These are phyloP conservation scores for Zygnema circumcarinatum DNA, from an alignment of 139 green algal species.

Conservation along the genomic window DNA sequence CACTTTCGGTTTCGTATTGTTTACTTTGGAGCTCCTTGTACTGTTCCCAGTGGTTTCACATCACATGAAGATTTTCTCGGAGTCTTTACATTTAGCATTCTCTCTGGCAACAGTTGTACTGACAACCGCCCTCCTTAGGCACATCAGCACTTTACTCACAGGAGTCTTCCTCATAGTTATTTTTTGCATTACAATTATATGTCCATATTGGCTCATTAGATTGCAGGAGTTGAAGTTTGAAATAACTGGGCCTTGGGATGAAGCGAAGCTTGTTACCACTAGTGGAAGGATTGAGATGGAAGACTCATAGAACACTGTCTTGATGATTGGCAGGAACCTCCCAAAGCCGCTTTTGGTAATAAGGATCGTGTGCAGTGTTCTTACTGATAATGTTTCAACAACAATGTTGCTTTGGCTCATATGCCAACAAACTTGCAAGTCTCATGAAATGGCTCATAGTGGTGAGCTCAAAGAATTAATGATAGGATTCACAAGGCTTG, in stretches of 20 bases:
- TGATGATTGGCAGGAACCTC: no score
- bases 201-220: conserved; percentile 80
- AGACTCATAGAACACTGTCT: no score
- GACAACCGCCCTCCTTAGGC: conserved; percentile 17
- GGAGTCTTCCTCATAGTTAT: conserved; percentile 37
- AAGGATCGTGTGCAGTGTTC: no score
- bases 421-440: no score
- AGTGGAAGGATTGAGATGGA: not conserved
- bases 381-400: no score
- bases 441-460: no score
- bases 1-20: conserved; percentile 77
- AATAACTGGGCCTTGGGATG: conserved; percentile 70
- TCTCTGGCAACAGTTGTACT: conserved; percentile 14
- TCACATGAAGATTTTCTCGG: not conserved
- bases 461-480: no score
- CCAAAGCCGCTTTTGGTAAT: no score
- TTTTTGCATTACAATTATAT: conserved; percentile 69
- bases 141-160: conserved; percentile 12
- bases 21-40: conserved; percentile 72
- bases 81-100: not conserved
- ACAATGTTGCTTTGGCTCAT: no score
- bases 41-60: conserved; percentile 76
- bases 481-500: no score
- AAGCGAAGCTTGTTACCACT: conserved; percentile 39
- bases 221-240: conserved; percentile 90